A percentile compares a stretch with the other conserved stretches of the same genome.
Evolutionary conservation across 1,139 yeast species (phyloP).

Genomic region (Saccharomyces uvarum): DNA sequence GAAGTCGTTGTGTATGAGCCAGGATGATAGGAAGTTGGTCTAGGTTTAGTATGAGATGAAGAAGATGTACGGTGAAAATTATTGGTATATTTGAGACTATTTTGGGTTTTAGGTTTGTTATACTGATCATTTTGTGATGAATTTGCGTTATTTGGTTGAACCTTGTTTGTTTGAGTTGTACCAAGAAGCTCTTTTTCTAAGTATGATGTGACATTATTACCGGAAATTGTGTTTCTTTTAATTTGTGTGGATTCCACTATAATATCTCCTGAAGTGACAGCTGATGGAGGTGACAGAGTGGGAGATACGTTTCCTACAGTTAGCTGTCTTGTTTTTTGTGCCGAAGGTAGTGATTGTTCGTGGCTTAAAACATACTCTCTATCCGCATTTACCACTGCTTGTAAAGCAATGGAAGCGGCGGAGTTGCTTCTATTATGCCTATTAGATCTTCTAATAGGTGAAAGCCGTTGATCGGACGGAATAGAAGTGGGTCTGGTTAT

Average conservation of each 20-base stretch:
- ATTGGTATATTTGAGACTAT: background rate
- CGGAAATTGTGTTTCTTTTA: conserved; percentile 7
- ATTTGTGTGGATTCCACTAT: conserved; percentile 23
- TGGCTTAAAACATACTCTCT: conserved; percentile 12
- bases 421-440: conserved; percentile 29
- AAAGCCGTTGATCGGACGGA: conserved; percentile 17
- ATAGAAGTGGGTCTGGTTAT: conserved; percentile 27
- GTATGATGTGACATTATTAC: background rate
- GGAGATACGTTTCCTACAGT: background rate
- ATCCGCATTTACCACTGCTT: conserved; percentile 58
- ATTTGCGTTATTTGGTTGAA: background rate
- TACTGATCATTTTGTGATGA: background rate
- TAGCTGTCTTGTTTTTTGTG: background rate
- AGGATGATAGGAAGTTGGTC: conserved; percentile 80
- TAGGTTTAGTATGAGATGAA: conserved; percentile 46
- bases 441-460: conserved; percentile 16
- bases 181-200: background rate
- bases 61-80: conserved; percentile 7
- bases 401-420: conserved; percentile 57
- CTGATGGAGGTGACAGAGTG: conserved; percentile 8
- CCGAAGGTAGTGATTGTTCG: background rate
- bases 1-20: conserved; percentile 45
- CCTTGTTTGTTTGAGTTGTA: background rate
- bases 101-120: background rate
- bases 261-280: conserved; percentile 19